A percentile compares a stretch with the other conserved stretches of the same genome.
These are phyloP conservation scores for Cadophora sp. DNA, from an alignment of 2,329 filamentous ascomycete genomes.

Conservation along the genomic window DNA sequence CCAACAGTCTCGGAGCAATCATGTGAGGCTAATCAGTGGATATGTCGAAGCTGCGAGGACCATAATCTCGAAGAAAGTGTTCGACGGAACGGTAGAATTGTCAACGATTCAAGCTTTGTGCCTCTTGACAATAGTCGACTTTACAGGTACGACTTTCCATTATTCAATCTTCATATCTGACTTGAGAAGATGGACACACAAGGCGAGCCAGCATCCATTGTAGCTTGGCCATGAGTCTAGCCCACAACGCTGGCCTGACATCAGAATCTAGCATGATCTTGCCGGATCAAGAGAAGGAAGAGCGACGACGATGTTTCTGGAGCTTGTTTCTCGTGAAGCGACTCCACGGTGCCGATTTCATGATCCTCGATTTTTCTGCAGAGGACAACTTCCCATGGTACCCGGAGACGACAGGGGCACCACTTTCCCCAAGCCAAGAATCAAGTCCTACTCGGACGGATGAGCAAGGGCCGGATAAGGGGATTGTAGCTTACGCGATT, in stretches of 20 bases:
- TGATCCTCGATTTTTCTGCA: constrained; percentile 47
- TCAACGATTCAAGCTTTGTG: constrained; percentile 50
- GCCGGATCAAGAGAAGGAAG: constrained; percentile 37
- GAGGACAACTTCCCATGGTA: constrained; percentile 47
- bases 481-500: constrained; percentile 54
- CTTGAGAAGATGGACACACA: constrained; percentile 50
- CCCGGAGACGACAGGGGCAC: constrained; percentile 46
- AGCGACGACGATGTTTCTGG: constrained; percentile 45
- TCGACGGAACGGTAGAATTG: constrained; percentile 46
- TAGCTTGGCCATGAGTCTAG: constrained; percentile 53
- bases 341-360: constrained; percentile 47
- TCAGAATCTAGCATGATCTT: constrained; percentile 42
- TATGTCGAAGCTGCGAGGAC: constrained; percentile 46
- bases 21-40: constrained; percentile 43
- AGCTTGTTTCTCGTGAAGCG: constrained; percentile 44
- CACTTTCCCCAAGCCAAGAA: constrained; percentile 33
- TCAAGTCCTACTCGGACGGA: constrained; percentile 25
- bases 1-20: constrained; percentile 33
- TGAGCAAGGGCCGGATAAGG: constrained; percentile 38
- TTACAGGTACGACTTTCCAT: constrained; percentile 42
- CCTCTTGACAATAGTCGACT: constrained; percentile 48
- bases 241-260: constrained; percentile 52
- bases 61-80: constrained; percentile 45
- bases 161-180: neutral
- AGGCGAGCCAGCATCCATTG: constrained; percentile 52